phyloP scores from a whole-genome alignment of 257 asterid species.

The Osmanthus fragrans region DNA sequence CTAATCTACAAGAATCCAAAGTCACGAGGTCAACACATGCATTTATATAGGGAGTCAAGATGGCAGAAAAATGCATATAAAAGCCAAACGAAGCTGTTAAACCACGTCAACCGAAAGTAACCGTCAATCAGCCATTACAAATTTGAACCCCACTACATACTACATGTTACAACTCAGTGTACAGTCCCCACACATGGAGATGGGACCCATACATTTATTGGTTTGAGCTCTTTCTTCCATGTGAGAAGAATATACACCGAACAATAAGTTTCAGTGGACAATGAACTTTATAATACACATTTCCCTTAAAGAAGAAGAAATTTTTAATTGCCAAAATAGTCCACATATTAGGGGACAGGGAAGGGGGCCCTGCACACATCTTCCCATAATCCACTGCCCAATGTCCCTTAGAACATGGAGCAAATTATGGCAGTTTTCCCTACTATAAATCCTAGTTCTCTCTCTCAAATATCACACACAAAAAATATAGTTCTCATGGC shows the following conservation, averaged over 20 bases:
- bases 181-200: too few species aligned
- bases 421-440: slow-evolving; percentile 53
- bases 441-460: slow-evolving; percentile 25
- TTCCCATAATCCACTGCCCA: slow-evolving; percentile 65
- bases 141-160: background rate
- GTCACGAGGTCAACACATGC: background rate
- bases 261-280: too few species aligned
- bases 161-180: too few species aligned
- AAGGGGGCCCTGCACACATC: slow-evolving; percentile 13
- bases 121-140: slow-evolving; percentile 19
- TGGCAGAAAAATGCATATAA: background rate
- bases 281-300: too few species aligned
- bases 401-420: slow-evolving; percentile 84
- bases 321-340: background rate
- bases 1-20: background rate
- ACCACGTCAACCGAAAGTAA: slow-evolving; percentile 47
- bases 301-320: background rate
- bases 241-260: too few species aligned
- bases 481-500: background rate
- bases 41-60: too few species aligned
- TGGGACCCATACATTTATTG: too few species aligned
- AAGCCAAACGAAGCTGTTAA: slow-evolving; percentile 1
- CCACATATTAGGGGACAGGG: background rate
- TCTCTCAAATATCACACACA: too few species aligned
- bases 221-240: too few species aligned